These are phyloP conservation scores for Globisporangium camurandrum DNA, from an alignment of 352 stramenopile species.

Conservation along the genomic window DNA sequence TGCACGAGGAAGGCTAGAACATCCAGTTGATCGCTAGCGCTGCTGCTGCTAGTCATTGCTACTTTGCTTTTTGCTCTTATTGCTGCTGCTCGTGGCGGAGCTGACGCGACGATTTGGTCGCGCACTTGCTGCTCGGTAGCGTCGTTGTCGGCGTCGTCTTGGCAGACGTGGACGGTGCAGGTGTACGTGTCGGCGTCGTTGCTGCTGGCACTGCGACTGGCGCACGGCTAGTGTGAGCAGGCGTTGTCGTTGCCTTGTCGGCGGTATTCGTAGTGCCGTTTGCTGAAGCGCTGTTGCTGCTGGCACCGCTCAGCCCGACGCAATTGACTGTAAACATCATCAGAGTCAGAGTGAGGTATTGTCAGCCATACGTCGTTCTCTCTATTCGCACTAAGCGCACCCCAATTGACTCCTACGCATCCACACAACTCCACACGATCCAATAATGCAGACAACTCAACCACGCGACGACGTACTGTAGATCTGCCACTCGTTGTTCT, in stretches of 20 bases:
- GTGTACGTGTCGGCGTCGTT: conserved; percentile 6
- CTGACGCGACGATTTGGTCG: background rate
- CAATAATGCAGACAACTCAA: background rate
- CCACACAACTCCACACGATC: background rate
- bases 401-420: too few relatives aligned
- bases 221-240: background rate
- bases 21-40: too few relatives aligned
- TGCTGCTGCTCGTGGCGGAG: too few relatives aligned
- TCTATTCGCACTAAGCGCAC: too few relatives aligned
- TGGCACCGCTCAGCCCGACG: conserved; percentile 7
- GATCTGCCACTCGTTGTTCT: conserved; percentile 44
- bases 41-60: too few relatives aligned
- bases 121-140: conserved; percentile 4
- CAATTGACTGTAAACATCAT: conserved; percentile 19
- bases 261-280: too few relatives aligned
- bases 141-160: conserved; percentile 3
- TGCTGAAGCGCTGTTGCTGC: background rate
- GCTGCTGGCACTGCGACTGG: background rate
- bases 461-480: conserved; percentile 19
- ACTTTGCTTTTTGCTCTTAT: too few relatives aligned
- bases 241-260: conserved; percentile 1
- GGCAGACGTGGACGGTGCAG: background rate
- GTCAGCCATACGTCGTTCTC: too few relatives aligned
- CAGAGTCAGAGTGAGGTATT: conserved; percentile 1
- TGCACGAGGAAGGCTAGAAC: too few relatives aligned